Evolutionary conservation across 352 stramenopile genomes (phyloP), one percentile per base, ranked within the genome.

Genomic region (Pythium periplocum): DNA sequence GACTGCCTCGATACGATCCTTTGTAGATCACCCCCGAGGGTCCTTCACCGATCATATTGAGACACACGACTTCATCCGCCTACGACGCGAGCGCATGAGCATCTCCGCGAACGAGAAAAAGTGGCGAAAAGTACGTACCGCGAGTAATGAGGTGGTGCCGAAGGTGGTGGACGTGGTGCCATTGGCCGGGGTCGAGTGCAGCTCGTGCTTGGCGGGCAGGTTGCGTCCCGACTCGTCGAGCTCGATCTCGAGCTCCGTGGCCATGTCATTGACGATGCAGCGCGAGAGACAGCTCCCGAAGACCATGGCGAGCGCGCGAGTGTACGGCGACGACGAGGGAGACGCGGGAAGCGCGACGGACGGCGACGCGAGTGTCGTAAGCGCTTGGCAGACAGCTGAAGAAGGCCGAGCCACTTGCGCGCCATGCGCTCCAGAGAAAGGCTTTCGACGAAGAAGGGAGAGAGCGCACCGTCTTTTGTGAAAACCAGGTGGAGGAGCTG

Each of bases 221-320:
- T 33, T 8, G 39, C 40, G 37, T 38, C 35, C 37, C 32, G 49
- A 55, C 59, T 89, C 84, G 65, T 92, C 79, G 35, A 95, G 75
- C 54, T 95, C 83, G 42, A 75, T 73, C 58, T 95, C 84, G 26
- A 95, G 78, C 60, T 95, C 81, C 34, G 75, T 76, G 44, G 75
- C 80, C 72, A 95, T 95, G 66, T 92, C 82, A 51, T 74, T 84
- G 54, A 90, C 81, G 55, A 93, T 69, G 69, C 83, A 95, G 53
- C 80, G 86, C 59, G 84, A 90, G 51, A 95, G 71, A 72, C 84
- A 95, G 61, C 83, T 85, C 26, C 84, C 84, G 82, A 95, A 26
- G 17, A 26, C 17, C 17, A 26, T 26, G 17, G 17, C 17, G 17
- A 26, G 17, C 17, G 17, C 17, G 17, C 17, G 17, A 26, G 17